A percentile compares a stretch with the other conserved stretches of the same genome.
Conservation (phyloP, 805 yeast species). For the Candida multigemmis region DNA sequence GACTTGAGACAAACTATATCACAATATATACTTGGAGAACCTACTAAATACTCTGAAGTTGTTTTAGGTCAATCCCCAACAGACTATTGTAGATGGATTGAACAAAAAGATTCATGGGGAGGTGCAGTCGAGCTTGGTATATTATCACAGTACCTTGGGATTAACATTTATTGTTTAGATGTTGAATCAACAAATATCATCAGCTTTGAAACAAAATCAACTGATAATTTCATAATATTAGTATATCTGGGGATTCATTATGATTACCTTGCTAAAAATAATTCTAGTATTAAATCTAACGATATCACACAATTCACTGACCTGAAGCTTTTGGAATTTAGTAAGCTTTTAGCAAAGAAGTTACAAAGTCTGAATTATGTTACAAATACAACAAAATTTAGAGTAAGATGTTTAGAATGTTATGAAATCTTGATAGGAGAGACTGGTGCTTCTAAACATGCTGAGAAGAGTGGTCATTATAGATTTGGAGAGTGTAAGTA, state of each 20-base stretch:
- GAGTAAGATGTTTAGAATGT: conserved; percentile 52
- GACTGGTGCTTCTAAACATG: conserved; percentile 55
- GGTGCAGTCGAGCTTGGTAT: conserved; percentile 74
- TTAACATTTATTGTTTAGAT: conserved; percentile 54
- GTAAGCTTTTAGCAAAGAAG: conserved; percentile 32
- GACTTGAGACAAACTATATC: conserved; percentile 48
- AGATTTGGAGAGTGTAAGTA: conserved; percentile 49
- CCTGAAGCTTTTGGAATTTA: no score
- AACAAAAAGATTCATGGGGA: conserved; percentile 60
- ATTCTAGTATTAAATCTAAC: no score
- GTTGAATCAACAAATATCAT: conserved; percentile 53
- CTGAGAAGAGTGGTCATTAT: conserved; percentile 50
- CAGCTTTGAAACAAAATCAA: conserved; percentile 31
- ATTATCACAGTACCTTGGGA: conserved; percentile 39
- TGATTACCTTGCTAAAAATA: no score
- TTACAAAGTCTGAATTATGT: conserved; percentile 47
- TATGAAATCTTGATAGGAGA: conserved; percentile 48
- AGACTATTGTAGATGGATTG: conserved; percentile 56
- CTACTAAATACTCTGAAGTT: conserved; percentile 40
- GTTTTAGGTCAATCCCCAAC: conserved; percentile 43
- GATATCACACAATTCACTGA: no score
- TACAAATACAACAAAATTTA: conserved; percentile 55
- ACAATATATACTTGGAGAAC: conserved; percentile 28
- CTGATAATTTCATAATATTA: conserved; percentile 41
- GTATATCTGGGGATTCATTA: conserved; percentile 69